phyloP scores from a whole-genome alignment of 805 yeast species.

The Pichia cephalocereana region DNA sequence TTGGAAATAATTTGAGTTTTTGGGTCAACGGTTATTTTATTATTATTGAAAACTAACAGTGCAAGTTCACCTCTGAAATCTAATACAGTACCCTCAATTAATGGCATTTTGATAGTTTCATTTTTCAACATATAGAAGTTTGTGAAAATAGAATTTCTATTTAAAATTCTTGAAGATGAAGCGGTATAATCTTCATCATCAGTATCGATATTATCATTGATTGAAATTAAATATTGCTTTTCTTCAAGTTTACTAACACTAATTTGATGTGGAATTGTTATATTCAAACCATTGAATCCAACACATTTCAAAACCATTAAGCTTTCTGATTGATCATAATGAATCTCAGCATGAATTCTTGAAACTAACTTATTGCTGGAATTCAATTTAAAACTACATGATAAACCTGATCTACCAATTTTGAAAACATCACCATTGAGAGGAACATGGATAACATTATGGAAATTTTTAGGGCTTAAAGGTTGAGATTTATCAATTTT shows the following conservation, averaged over 20 bases:
- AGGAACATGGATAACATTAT: constrained; percentile 27
- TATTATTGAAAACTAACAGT: constrained; percentile 10
- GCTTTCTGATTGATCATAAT: constrained; percentile 32
- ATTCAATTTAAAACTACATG: constrained; percentile 43
- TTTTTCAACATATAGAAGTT: constrained; percentile 50
- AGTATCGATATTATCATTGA: constrained; percentile 3
- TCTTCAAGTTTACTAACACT: constrained; percentile 19
- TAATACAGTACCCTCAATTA: constrained; percentile 48
- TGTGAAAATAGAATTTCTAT: constrained; percentile 34
- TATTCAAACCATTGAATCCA: constrained; percentile 75
- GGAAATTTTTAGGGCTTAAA: constrained; percentile 6
- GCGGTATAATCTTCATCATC: not conserved
- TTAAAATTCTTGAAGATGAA: constrained; percentile 27
- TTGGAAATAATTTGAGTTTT: not conserved
- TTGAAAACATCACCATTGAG: constrained; percentile 29
- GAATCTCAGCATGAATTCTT: constrained; percentile 51
- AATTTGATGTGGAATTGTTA: constrained; percentile 47
- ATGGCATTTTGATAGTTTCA: constrained; percentile 60
- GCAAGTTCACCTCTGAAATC: constrained; percentile 62
- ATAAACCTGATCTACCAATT: constrained; percentile 62
- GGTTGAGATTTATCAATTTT: constrained; percentile 5
- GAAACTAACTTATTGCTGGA: constrained; percentile 50
- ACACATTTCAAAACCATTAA: constrained; percentile 52
- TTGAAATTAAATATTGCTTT: constrained; percentile 12
- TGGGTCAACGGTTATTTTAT: not conserved